phyloP scores from a whole-genome alignment of 768 basidiomycete species.

The Podaxis pistillaris region DNA sequence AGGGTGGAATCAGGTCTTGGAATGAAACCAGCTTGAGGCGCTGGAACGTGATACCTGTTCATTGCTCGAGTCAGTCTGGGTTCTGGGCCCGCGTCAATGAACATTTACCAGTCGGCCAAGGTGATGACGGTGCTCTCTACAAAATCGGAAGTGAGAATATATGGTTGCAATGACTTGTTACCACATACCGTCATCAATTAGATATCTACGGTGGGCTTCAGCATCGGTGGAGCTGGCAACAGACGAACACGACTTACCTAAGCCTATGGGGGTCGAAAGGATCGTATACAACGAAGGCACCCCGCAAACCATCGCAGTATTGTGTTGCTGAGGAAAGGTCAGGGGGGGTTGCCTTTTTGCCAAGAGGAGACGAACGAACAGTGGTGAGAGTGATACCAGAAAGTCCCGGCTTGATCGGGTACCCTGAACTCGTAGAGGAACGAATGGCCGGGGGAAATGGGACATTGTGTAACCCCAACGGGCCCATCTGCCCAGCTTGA shows the following conservation, averaged over 20 bases:
- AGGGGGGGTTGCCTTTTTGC: not conserved
- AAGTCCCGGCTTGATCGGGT: constrained; percentile 39
- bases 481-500: constrained; percentile 40
- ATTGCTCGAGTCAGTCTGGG: constrained; percentile 45
- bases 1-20: constrained; percentile 8
- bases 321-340: constrained; percentile 31
- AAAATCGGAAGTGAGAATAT: constrained; percentile 22
- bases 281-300: constrained; percentile 41
- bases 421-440: constrained; percentile 38
- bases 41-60: not conserved
- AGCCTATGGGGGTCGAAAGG: constrained; percentile 27
- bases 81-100: constrained; percentile 24
- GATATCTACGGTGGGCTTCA: not conserved
- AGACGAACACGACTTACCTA: constrained; percentile 24
- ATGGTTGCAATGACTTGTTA: constrained; percentile 26
- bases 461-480: constrained; percentile 39
- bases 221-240: not conserved
- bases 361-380: constrained; percentile 1
- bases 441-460: constrained; percentile 36
- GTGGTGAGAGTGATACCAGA: constrained; percentile 38
- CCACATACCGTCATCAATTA: constrained; percentile 43
- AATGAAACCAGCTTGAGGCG: not conserved
- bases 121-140: constrained; percentile 29
- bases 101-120: constrained; percentile 18
- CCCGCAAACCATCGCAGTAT: constrained; percentile 49